These are phyloP conservation scores for Xerocomus brunneocitrinus DNA, from an alignment of 768 basidiomycete species.

Conservation along the genomic window DNA sequence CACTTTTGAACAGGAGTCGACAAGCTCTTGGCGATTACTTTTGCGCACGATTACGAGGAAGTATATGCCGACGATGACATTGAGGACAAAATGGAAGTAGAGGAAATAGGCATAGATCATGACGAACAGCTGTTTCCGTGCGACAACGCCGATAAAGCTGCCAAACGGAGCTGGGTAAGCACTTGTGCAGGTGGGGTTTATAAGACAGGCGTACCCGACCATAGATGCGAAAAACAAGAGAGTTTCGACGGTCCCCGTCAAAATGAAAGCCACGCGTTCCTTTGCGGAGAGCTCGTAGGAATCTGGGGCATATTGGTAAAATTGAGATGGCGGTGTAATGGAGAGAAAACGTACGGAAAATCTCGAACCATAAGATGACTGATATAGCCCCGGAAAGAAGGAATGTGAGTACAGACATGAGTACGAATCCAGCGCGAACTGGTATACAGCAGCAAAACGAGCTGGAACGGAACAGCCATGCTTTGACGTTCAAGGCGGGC, in stretches of 20 bases:
- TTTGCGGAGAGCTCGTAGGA: constrained; percentile 27
- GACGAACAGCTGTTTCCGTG: constrained; percentile 58
- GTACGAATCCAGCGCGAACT: constrained; percentile 55
- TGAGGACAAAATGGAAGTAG: constrained; percentile 54
- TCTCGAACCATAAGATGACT: constrained; percentile 57
- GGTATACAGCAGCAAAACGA: constrained; percentile 63
- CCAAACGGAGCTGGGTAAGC: constrained; percentile 1
- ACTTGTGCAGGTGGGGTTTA: background rate
- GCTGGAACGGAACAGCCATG: constrained; percentile 45
- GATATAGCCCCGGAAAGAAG: constrained; percentile 51
- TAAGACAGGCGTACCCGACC: constrained; percentile 42
- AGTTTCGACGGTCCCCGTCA: constrained; percentile 51
- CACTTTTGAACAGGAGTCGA: constrained; percentile 42
- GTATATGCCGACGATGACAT: constrained; percentile 48
- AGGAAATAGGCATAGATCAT: constrained; percentile 53
- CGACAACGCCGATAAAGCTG: constrained; percentile 61
- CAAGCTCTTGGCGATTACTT: constrained; percentile 40
- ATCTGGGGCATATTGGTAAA: constrained; percentile 25
- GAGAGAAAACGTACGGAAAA: constrained; percentile 43
- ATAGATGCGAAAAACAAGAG: constrained; percentile 49
- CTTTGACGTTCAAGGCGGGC: constrained; percentile 39
- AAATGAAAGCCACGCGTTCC: constrained; percentile 40
- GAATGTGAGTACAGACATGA: constrained; percentile 50
- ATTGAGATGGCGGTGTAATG: background rate
- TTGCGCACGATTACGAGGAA: constrained; percentile 47